Evolutionary conservation across 371 early-diverging fungal genomes (phyloP), one percentile per base, ranked within the genome.

Genomic region (Mucor velutinosus): DNA sequence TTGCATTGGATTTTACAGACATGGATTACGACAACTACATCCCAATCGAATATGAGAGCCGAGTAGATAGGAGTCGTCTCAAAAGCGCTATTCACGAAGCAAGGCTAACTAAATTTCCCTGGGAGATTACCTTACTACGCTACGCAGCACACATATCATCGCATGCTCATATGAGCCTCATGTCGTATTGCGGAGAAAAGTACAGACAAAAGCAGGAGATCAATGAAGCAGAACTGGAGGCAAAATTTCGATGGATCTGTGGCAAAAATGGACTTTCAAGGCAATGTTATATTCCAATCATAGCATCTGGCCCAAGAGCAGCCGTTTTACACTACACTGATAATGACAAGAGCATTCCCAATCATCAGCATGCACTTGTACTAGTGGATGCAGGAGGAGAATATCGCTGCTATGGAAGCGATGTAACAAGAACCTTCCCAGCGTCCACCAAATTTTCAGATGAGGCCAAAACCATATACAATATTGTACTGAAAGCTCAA

Each of bases 311-410:
- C 0, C 69, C 71, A 21, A 74, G 80, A 39, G 79, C 76, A 4
- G 82, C 86, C 7, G 76, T 78, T 27, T 55, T 85, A 43, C 86
- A 85, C 58, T 85, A 85, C 43, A 80, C 77, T 4, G 69, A 77
- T 12, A 85, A 83, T 55, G 65, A 79, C 41, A 71, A 78, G 3
- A 55, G 58, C 23, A 70, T 79, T 49, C 74, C 70, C 1, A 49
- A 35, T 12, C 19, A 45, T n/a, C 45, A 45, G 7, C 70, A 83
- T 68, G 58, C 76, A 56, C 69, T 96, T 58, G 86, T 95, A 12
- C 74, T 96, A 19, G 92, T 95, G 14, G 97, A 96, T 76, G 95
- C 95, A 35, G 97, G 94, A 19, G 93, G 92, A 64, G 94, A 95
- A 68, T 81, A 73, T 55, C 71, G 81, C n/a, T 89, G 89, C 78